Percentiles rank a stretch among this genome's conserved stretches.
Conservation (phyloP, 495 filamentous ascomycete species). For the Aspergillus heteromorphus region DNA sequence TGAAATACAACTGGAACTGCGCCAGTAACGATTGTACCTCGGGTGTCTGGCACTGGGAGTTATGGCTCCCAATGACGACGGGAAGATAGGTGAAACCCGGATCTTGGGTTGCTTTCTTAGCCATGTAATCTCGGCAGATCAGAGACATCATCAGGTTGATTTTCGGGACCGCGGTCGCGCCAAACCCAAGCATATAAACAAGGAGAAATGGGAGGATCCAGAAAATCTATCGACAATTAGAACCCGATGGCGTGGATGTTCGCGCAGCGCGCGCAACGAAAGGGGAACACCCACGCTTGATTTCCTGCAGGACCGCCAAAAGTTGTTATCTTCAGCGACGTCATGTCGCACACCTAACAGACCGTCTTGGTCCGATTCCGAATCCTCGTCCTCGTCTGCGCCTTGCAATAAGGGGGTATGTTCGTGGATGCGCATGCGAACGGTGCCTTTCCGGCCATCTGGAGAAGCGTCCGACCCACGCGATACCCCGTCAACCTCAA, state of each 20-base stretch:
- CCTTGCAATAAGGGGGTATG: slow-evolving; percentile 32
- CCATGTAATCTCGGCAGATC: slow-evolving; percentile 73
- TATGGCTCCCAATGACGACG: slow-evolving; percentile 59
- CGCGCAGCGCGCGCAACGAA: neutral
- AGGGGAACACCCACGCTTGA: slow-evolving; percentile 12
- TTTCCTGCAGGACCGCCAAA: slow-evolving; percentile 1
- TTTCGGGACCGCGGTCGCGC: slow-evolving; percentile 72
- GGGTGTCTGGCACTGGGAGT: slow-evolving; percentile 66
- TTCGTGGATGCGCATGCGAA: slow-evolving; percentile 18
- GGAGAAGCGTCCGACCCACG: slow-evolving; percentile 6
- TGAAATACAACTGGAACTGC: slow-evolving; percentile 68
- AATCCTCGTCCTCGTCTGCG: neutral
- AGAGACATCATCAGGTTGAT: slow-evolving; percentile 75
- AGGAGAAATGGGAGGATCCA: slow-evolving; percentile 79
- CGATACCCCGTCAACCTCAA: slow-evolving; percentile 38
- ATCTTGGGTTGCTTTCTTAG: slow-evolving; percentile 51
- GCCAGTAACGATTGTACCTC: slow-evolving; percentile 71
- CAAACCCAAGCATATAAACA: slow-evolving; percentile 75
- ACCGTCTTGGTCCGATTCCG: slow-evolving; percentile 9
- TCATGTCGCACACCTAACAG: slow-evolving; percentile 1
- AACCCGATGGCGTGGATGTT: neutral
- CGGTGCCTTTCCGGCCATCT: neutral
- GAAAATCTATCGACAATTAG: slow-evolving; percentile 52
- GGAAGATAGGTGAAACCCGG: slow-evolving; percentile 58
- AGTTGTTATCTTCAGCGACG: neutral